phyloP scores from a whole-genome alignment of 2,329 filamentous ascomycete species.

The Pestalotiopsis sp. region DNA sequence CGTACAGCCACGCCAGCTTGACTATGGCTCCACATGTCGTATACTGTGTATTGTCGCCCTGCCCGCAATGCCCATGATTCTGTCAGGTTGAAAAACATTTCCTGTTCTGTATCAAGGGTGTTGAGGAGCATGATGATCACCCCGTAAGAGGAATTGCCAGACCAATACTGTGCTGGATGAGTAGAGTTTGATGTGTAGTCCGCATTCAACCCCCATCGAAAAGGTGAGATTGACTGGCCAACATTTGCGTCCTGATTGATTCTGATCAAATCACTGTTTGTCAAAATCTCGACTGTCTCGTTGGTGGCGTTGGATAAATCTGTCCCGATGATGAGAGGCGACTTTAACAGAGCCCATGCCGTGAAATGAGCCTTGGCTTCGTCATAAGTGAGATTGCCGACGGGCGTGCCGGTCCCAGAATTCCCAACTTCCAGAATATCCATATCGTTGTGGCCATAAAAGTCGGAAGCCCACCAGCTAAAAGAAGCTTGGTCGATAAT shows the following conservation, averaged over 20 bases:
- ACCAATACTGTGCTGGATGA: not conserved
- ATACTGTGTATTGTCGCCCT: not conserved
- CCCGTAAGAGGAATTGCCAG: slow-evolving; percentile 2
- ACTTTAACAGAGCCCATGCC: not conserved
- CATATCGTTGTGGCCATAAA: slow-evolving; percentile 8
- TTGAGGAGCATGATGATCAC: slow-evolving; percentile 4
- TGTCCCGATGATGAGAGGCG: slow-evolving; percentile 4
- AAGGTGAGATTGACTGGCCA: slow-evolving; percentile 2
- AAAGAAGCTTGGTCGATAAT: slow-evolving; percentile 7
- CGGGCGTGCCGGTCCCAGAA: slow-evolving; percentile 1
- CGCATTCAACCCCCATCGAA: slow-evolving; percentile 1
- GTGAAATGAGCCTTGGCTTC: slow-evolving; percentile 5
- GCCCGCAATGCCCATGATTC: slow-evolving; percentile 4
- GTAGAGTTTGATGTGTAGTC: slow-evolving; percentile 5
- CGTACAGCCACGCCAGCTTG: not conserved
- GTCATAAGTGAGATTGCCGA: slow-evolving; percentile 6
- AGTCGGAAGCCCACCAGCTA: slow-evolving; percentile 5
- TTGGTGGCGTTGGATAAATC: not conserved
- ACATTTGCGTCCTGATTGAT: slow-evolving; percentile 4
- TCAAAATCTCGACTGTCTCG: slow-evolving; percentile 3
- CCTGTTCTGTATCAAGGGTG: not conserved
- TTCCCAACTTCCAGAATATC: slow-evolving; percentile 5
- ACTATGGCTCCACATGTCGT: slow-evolving; percentile 5
- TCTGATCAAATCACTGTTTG: not conserved
- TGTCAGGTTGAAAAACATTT: slow-evolving; percentile 6